Percentiles rank a stretch among this genome's conserved stretches.
Conservation (phyloP, 176 grass and related monocot species). For the Secale cereale region DNA sequence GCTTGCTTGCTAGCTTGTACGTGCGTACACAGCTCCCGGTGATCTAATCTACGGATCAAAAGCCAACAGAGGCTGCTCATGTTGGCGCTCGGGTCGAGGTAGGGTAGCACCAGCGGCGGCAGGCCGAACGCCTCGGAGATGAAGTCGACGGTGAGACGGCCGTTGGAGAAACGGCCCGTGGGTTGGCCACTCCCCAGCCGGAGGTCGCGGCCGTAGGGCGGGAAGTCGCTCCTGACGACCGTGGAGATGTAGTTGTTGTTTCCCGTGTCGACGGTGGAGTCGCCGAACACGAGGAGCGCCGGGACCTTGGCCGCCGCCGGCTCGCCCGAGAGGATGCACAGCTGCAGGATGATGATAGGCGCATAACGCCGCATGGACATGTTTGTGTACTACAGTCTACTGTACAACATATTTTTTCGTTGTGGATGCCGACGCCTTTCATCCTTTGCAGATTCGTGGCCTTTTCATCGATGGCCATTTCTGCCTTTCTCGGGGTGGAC, state of each 20-base stretch:
- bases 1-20: no score
- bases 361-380: neutral
- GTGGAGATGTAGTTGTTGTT: conserved; percentile 84
- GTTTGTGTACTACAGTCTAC: no score
- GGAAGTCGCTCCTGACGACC: conserved; percentile 63
- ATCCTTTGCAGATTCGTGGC: neutral
- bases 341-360: neutral
- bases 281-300: conserved; percentile 83
- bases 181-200: neutral
- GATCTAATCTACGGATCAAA: no score
- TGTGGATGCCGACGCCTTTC: no score
- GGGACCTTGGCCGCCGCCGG: conserved; percentile 29
- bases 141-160: conserved; percentile 67
- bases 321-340: conserved; percentile 14
- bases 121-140: conserved; percentile 80
- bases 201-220: conserved; percentile 82
- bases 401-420: neutral
- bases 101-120: conserved; percentile 57
- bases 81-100: conserved; percentile 50
- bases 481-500: conserved; percentile 14
- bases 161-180: conserved; percentile 80
- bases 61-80: no score
- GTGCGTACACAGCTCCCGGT: no score
- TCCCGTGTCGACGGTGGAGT: conserved; percentile 84
- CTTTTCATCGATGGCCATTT: neutral